Conservation (phyloP, 2,329 filamentous ascomycete species). For the Aspergillus neotritici region DNA sequence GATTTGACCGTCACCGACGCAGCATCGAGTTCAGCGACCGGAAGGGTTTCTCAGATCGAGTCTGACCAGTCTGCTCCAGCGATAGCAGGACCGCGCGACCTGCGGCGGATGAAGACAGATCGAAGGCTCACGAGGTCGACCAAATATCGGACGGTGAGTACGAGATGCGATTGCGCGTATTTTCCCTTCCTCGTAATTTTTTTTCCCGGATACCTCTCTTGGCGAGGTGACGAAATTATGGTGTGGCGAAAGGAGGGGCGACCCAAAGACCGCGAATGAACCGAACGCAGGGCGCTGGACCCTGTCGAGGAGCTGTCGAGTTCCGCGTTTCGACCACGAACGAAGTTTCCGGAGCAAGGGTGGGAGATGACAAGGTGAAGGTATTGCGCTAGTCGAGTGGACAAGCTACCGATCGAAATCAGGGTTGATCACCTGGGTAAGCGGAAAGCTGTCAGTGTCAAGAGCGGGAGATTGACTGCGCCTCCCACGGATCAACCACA, state of each 20-base stretch:
- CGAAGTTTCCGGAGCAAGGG: conserved; percentile 6
- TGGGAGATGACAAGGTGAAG: background rate
- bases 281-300: no score
- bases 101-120: background rate
- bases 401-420: conserved; percentile 2
- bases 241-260: conserved; percentile 13
- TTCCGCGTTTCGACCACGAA: no score
- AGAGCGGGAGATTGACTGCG: conserved; percentile 30
- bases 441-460: conserved; percentile 26
- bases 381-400: conserved; percentile 3
- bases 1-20: background rate
- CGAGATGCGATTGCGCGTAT: background rate
- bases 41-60: no score
- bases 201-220: background rate
- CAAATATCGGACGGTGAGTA: conserved; percentile 2
- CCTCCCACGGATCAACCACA: conserved; percentile 25
- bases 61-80: no score
- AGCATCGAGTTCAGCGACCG: no score
- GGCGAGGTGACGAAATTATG: conserved; percentile 2
- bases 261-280: no score
- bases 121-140: background rate
- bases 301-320: no score
- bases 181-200: conserved; percentile 1
- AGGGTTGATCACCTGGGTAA: conserved; percentile 18
- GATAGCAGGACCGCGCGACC: no score